Percentiles rank a stretch among this genome's conserved stretches.
phyloP scores from a whole-genome alignment of 352 stramenopile genomes.

The Pythium monospermum region DNA sequence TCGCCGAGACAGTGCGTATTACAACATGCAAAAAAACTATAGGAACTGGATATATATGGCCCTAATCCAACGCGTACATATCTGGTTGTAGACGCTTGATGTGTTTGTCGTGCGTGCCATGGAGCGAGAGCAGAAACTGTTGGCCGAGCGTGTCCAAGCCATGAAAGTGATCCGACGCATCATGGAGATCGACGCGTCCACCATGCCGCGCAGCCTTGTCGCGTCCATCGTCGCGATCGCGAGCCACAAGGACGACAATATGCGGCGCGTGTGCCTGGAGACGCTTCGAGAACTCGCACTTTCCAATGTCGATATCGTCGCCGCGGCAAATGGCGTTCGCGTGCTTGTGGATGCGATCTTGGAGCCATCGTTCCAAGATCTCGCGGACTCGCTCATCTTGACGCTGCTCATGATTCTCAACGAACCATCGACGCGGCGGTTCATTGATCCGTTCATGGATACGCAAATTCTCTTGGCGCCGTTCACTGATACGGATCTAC shows the following conservation, averaged over 20 bases:
- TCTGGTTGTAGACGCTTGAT: constrained; percentile 40
- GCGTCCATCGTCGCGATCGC: constrained; percentile 78
- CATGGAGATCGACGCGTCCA: constrained; percentile 80
- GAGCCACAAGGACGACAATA: constrained; percentile 86
- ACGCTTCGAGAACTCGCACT: constrained; percentile 80
- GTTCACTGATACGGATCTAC: constrained; percentile 86
- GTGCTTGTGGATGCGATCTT: constrained; percentile 84
- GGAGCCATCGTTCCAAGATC: constrained; percentile 83
- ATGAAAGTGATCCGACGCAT: constrained; percentile 82
- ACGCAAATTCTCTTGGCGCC: constrained; percentile 81
- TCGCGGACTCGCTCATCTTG: constrained; percentile 80
- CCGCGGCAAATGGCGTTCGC: constrained; percentile 78
- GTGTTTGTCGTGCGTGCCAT: constrained; percentile 82
- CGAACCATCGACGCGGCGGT: constrained; percentile 77
- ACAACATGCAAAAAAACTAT: no score
- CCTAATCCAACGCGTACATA: not conserved
- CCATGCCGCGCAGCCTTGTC: constrained; percentile 83
- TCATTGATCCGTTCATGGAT: constrained; percentile 86
- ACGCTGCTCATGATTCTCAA: constrained; percentile 85
- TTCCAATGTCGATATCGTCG: constrained; percentile 76
- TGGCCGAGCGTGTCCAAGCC: constrained; percentile 81
- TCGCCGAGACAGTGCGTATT: constrained; percentile 47
- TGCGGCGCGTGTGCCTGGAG: constrained; percentile 83
- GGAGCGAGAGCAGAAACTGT: constrained; percentile 83
- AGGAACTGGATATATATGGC: no score